Evolutionary conservation across 257 asterid species (phyloP), one percentile per base, ranked within the genome.

Genomic region (Solanum chilense): DNA sequence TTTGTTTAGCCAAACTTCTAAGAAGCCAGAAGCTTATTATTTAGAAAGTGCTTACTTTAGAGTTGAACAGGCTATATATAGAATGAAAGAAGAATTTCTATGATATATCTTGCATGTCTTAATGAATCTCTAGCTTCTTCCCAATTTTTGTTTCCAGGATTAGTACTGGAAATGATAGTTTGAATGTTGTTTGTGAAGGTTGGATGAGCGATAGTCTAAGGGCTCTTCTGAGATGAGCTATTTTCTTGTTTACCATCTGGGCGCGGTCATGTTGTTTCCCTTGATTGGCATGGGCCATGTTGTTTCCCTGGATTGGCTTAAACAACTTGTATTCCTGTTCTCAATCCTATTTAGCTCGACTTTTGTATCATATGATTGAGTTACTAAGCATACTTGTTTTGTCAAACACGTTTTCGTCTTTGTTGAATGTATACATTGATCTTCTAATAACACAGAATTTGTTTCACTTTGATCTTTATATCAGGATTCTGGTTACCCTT

Each of bases 401-500:
- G 44, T 81, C 69, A 49, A 81, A 49, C 44, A 29, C 11, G 1
- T 52, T 29, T 18, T 81, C 15, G n/a, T 45, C 45, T 12, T 81
- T 31, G 18, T 80, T 31, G 69, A 81, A 49, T 80, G 29, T 33
- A 31, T 39, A 81, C 60, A 20, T 56, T 49, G 42, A 81, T 81
- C 42, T 49, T 31, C 69, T 39, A 49, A 49, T 81, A 81, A 49
- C 29, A 18, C 21, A 49, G 11, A 49, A 81, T 81, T 64, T 64
- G 47, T 3, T 85, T 52, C 74, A 87, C 20, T 71, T 84, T 41
- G 47, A 62, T 62, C 60, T 77, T 87, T 90, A 31, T 87, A 29
- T 70, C 94, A 97, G 99, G 98, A 97, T 92, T 97, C 99, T 60
- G 98, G 95, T 87, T 97, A 95, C 92, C 99, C 99, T 69, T 97